phyloP scores from a whole-genome alignment of 345 rosid species.

The Erodium maritimum region DNA sequence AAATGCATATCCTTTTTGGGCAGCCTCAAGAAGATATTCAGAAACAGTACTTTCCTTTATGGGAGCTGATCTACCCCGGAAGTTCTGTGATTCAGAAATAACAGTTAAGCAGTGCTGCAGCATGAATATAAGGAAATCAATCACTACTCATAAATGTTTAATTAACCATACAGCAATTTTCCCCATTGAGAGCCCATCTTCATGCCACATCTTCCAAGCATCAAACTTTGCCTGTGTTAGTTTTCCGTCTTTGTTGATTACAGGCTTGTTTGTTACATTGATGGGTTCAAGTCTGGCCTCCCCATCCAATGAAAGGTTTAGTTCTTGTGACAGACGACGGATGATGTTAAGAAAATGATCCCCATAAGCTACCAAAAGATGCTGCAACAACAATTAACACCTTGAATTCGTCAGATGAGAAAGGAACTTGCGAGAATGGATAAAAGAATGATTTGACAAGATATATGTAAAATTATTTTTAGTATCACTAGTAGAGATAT shows the following conservation, averaged over 20 bases:
- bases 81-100: conserved; percentile 14
- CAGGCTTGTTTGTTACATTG: conserved; percentile 5
- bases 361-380: conserved; percentile 26
- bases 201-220: conserved; percentile 42
- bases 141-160: not conserved
- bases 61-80: conserved; percentile 30
- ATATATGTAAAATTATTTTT: not conserved
- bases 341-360: conserved; percentile 27
- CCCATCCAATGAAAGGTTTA: conserved; percentile 32
- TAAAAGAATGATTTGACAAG: not conserved
- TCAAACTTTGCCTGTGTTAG: conserved; percentile 27
- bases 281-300: conserved; percentile 11
- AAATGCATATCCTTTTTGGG: conserved; percentile 21
- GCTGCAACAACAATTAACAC: conserved; percentile 21
- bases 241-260: conserved; percentile 12
- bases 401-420: not conserved
- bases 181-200: conserved; percentile 25
- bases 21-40: conserved; percentile 32
- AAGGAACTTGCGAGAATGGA: not conserved
- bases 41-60: conserved; percentile 36
- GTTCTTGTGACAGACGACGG: conserved; percentile 17
- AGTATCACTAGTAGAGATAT: too few relatives aligned
- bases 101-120: not conserved
- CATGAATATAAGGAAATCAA: conserved; percentile 1
- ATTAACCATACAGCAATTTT: conserved; percentile 25